Base-by-base conservation (phyloP, 2,329 filamentous ascomycete genomes). In the Ophiostoma piceae region DNA sequence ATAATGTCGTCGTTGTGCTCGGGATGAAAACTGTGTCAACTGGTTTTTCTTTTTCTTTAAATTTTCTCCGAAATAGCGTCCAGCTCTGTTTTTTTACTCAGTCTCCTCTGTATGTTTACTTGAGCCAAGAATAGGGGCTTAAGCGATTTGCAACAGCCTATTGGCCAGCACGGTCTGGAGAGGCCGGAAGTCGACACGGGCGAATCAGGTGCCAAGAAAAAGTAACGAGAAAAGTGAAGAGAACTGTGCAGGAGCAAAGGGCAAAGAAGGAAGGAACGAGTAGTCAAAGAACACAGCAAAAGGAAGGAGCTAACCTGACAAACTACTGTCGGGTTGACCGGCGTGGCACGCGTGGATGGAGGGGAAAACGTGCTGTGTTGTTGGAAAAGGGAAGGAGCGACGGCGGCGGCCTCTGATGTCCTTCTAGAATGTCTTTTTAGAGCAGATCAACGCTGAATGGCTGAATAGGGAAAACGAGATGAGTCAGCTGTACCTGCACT, bases 321-420 rank as follows among this genome's bases (percentile, higher is more conserved):
- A 9, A 26, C 51, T 57, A 57, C 47, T 57, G n/a, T 57, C 51
- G 51, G 51, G n/a, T 57, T 57, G 51, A 57, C 51, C 51, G 51
- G 51, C 51, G 51, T 57, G 51, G 51, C 51, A 57, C n/a, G 51
- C 51, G 51, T 57, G 51, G 51, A 57, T 47, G 43, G 43, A 47
- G 43, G 43, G 43, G 51, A 22, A 57, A 57, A 57, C 22, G 51
- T 57, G 43, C 19, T 47, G 51, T 57, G 51, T 57, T 57, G 51
- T 29, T 57, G 51, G 22, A 29, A 57, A 57, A 26, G 51, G 22
- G 51, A 57, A 57, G 22, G 51, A 57, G 51, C n/a, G 22, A 29
- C 12, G 51, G 51, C 51, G 51, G 51, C 51, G 51, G 51, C 51
- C 51, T 57, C 51, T 57, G 51, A 14, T 11, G 51, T 26, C 11